phyloP scores from a whole-genome alignment of 352 stramenopile genomes.

The Phytophthora pseudosyringae region DNA sequence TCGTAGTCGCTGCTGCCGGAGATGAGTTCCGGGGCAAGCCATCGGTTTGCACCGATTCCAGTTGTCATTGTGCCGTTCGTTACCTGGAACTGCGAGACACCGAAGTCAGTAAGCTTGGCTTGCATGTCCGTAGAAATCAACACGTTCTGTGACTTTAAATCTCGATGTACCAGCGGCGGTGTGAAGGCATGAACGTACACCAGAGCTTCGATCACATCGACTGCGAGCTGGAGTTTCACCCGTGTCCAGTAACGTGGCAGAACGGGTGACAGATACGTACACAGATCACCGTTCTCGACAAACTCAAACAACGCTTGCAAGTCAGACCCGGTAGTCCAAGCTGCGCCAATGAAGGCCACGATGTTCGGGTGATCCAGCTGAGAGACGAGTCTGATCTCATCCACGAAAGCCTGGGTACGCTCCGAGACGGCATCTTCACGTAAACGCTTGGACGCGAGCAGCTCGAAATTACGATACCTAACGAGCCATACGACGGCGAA shows the following conservation, averaged over 20 bases:
- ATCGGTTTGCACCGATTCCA: conserved; percentile 57
- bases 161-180: conserved; percentile 27
- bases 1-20: conserved; percentile 53
- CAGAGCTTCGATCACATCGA: conserved; percentile 54
- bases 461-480: conserved; percentile 22
- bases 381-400: conserved; percentile 44
- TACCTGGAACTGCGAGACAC: conserved; percentile 10
- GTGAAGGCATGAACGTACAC: conserved; percentile 47
- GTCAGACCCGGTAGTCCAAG: conserved; percentile 34
- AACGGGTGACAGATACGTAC: conserved; percentile 20
- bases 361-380: conserved; percentile 39
- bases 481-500: conserved; percentile 35
- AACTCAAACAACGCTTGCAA: conserved; percentile 41
- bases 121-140: conserved; percentile 33
- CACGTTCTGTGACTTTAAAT: conserved; percentile 39
- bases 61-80: conserved; percentile 35
- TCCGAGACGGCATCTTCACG: conserved; percentile 10
- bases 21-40: conserved; percentile 71
- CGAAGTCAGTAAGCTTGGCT: conserved; percentile 41
- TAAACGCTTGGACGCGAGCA: conserved; percentile 36
- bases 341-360: conserved; percentile 34
- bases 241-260: conserved; percentile 18
- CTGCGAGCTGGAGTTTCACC: conserved; percentile 44
- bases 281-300: conserved; percentile 33
- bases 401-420: conserved; percentile 27